Percentiles rank a stretch among this genome's conserved stretches.
These are phyloP conservation scores for Phytophthora niederhauseri DNA, from an alignment of 352 stramenopile species.

Conservation along the genomic window DNA sequence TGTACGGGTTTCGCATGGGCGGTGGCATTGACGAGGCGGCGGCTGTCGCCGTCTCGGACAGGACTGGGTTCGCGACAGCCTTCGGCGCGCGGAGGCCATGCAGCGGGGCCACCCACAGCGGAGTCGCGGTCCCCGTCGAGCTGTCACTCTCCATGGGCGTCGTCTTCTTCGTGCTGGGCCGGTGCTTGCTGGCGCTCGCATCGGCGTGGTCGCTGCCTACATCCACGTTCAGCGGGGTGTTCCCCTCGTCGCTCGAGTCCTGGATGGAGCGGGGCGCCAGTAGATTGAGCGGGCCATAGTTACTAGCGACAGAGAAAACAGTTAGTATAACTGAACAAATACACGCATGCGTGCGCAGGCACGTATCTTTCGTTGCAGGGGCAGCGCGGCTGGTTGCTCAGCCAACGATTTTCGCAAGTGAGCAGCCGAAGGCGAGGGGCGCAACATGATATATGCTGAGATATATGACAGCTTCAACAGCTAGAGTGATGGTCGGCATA, in stretches of 20 bases:
- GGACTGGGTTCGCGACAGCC: not conserved
- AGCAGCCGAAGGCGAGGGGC: not conserved
- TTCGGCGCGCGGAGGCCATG: not conserved
- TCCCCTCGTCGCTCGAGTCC: not conserved
- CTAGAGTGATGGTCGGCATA: slow-evolving; percentile 1
- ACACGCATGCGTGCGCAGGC: not conserved
- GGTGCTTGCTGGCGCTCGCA: not conserved
- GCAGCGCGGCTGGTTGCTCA: not conserved
- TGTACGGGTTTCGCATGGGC: not conserved
- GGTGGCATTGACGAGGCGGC: not conserved
- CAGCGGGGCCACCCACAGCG: not conserved
- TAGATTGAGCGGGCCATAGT: not conserved
- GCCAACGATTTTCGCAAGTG: not conserved
- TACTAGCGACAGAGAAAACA: not conserved
- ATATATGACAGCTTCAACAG: not conserved
- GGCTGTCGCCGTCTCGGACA: not conserved
- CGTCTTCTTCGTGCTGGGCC: not conserved
- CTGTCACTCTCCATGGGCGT: not conserved
- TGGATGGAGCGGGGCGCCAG: not conserved
- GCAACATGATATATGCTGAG: not conserved
- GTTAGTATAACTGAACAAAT: not conserved
- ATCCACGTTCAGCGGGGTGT: not conserved
- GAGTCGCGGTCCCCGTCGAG: not conserved
- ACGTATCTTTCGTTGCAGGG: not conserved
- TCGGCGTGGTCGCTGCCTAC: not conserved